phyloP scores from a whole-genome alignment of 805 yeast genomes.

The Lipomyces orientalis region DNA sequence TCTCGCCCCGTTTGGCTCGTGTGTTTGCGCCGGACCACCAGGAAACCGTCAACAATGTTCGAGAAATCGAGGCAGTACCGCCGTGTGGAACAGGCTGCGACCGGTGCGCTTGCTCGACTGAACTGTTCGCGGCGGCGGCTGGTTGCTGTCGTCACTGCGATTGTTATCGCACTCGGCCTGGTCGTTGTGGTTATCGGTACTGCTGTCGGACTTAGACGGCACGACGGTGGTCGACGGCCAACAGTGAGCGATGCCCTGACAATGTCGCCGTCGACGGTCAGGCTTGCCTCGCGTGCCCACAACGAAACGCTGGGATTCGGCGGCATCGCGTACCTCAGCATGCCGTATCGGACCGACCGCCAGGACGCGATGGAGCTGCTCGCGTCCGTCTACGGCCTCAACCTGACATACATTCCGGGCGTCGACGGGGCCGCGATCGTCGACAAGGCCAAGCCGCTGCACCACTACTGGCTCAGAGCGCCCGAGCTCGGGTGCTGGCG shows the following conservation, averaged over 20 bases:
- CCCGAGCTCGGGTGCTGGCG: constrained; percentile 31
- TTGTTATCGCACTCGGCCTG: background rate
- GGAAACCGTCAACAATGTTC: background rate
- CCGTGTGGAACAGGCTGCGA: constrained; percentile 83
- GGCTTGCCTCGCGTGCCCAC: constrained; percentile 9
- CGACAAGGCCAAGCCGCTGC: constrained; percentile 26
- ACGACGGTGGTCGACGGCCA: background rate
- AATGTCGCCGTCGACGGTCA: background rate
- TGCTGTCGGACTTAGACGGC: background rate
- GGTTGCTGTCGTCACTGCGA: background rate
- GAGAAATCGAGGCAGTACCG: constrained; percentile 39
- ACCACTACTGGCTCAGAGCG: constrained; percentile 12
- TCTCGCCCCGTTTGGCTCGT: too few species aligned
- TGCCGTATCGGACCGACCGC: constrained; percentile 30
- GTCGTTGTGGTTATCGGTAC: background rate
- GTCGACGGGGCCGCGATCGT: constrained; percentile 18
- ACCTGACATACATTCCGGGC: constrained; percentile 20
- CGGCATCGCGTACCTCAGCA: constrained; percentile 22
- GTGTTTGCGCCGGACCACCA: background rate
- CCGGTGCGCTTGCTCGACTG: constrained; percentile 71
- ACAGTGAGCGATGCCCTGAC: too few species aligned
- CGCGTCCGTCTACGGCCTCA: constrained; percentile 20
- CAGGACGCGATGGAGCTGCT: constrained; percentile 29
- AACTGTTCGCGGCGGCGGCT: constrained; percentile 64
- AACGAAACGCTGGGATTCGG: constrained; percentile 30